Conservation (phyloP, 2,329 filamentous ascomycete genomes). For the Daldinia eschscholtzii region DNA sequence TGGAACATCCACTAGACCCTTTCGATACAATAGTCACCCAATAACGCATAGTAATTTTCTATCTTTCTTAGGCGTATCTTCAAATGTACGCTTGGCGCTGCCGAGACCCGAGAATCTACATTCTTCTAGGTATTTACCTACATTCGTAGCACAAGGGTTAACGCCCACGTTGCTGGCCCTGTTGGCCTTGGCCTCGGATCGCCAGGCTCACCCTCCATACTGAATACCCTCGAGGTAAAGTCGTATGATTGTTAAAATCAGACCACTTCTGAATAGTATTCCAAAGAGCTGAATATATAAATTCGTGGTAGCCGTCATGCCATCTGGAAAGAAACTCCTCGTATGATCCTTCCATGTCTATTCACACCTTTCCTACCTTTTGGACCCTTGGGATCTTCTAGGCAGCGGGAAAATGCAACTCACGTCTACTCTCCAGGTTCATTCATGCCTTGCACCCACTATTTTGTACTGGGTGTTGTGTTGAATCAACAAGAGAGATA, state of each 20-base stretch:
- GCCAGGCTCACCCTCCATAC: slow-evolving; percentile 27
- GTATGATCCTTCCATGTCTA: slow-evolving; percentile 39
- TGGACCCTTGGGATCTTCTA: slow-evolving; percentile 21
- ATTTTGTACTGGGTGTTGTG: slow-evolving; percentile 9
- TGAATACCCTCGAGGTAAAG: slow-evolving; percentile 35
- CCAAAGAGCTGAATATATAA: slow-evolving; percentile 38
- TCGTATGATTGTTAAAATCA: slow-evolving; percentile 47
- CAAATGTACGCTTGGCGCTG: slow-evolving; percentile 28
- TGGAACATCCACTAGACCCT: slow-evolving; percentile 24
- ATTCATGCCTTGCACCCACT: slow-evolving; percentile 13
- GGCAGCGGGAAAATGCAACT: slow-evolving; percentile 25
- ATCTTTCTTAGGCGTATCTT: slow-evolving; percentile 19
- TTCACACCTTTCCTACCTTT: slow-evolving; percentile 1
- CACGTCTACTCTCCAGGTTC: neutral
- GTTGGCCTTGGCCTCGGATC: slow-evolving; percentile 28
- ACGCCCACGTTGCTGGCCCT: slow-evolving; percentile 37
- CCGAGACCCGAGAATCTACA: slow-evolving; percentile 28
- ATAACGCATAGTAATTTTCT: slow-evolving; percentile 29
- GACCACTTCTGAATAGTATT: slow-evolving; percentile 41
- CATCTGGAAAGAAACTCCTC: slow-evolving; percentile 31
- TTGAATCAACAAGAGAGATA: slow-evolving; percentile 2
- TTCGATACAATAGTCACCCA: slow-evolving; percentile 23
- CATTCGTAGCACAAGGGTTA: slow-evolving; percentile 20
- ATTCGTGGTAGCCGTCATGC: slow-evolving; percentile 38
- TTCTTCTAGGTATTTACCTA: too few species aligned